These are phyloP conservation scores for Suhomyces xylopsoci DNA, from an alignment of 805 yeast species.

Conservation along the genomic window DNA sequence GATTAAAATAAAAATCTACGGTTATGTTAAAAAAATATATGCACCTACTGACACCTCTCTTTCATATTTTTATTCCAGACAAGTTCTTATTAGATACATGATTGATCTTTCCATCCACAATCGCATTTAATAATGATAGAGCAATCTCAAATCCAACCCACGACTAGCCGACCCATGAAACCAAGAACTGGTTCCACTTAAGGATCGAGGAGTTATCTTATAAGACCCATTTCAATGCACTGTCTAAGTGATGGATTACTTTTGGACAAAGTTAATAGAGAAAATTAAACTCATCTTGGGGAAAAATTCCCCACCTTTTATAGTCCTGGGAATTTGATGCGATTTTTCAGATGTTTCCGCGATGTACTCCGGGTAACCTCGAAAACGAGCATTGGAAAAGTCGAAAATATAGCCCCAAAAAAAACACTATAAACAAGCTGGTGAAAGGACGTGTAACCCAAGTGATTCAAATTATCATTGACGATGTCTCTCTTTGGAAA, in stretches of 20 bases:
- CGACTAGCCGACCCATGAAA: constrained; percentile 10
- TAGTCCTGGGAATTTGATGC: not conserved
- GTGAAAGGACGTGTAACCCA: not conserved
- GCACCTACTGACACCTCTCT: constrained; percentile 54
- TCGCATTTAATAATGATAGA: constrained; percentile 38
- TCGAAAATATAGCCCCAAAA: constrained; percentile 3
- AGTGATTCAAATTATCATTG: not conserved
- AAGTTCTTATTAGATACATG: constrained; percentile 45
- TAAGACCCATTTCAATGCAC: constrained; percentile 45
- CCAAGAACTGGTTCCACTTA: constrained; percentile 32
- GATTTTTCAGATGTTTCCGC: not conserved
- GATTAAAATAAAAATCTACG: not conserved
- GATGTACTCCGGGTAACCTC: constrained; percentile 12
- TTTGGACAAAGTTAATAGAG: constrained; percentile 60
- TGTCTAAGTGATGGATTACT: constrained; percentile 67
- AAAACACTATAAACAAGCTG: not conserved
- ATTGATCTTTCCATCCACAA: constrained; percentile 46
- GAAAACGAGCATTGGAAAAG: not conserved
- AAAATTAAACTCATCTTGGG: constrained; percentile 10
- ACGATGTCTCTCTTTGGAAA: constrained; percentile 10
- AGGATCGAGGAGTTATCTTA: constrained; percentile 6
- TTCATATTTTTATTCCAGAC: constrained; percentile 45
- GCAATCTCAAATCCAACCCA: constrained; percentile 9
- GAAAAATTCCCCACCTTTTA: constrained; percentile 3
- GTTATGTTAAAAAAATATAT: constrained; percentile 20